Evolutionary conservation across 371 early-diverging fungal genomes (phyloP).

Genomic region (Mortierella sp.): DNA sequence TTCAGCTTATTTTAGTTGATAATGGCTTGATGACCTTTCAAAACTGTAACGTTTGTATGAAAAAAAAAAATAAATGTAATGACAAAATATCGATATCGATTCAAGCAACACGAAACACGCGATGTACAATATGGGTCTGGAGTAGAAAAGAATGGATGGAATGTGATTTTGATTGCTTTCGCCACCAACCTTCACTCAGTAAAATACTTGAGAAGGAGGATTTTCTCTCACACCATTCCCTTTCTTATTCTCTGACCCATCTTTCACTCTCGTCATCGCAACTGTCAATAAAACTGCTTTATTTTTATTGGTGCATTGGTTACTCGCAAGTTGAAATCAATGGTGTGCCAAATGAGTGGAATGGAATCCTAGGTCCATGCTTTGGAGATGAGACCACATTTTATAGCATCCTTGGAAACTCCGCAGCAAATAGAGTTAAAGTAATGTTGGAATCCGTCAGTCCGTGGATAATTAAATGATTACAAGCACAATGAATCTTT

Average conservation of each 20-base stretch:
- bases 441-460: too few species aligned
- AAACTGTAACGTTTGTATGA: background rate
- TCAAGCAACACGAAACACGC: background rate
- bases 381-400: background rate
- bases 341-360: background rate
- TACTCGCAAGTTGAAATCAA: too few species aligned
- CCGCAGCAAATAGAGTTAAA: too few species aligned
- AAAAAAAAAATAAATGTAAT: background rate
- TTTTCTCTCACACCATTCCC: too few species aligned
- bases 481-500: too few species aligned
- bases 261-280: too few species aligned
- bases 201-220: background rate
- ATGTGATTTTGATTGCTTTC: background rate
- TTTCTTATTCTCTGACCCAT: too few species aligned
- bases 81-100: background rate
- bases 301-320: too few species aligned
- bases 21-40: background rate
- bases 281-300: too few species aligned
- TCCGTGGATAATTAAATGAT: too few species aligned
- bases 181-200: background rate
- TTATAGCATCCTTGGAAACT: background rate
- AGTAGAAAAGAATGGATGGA: background rate
- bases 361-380: background rate
- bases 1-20: background rate
- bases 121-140: background rate